Base-by-base conservation (phyloP, 371 early-diverging fungal species). In the Syncephalastrum racemosum region DNA sequence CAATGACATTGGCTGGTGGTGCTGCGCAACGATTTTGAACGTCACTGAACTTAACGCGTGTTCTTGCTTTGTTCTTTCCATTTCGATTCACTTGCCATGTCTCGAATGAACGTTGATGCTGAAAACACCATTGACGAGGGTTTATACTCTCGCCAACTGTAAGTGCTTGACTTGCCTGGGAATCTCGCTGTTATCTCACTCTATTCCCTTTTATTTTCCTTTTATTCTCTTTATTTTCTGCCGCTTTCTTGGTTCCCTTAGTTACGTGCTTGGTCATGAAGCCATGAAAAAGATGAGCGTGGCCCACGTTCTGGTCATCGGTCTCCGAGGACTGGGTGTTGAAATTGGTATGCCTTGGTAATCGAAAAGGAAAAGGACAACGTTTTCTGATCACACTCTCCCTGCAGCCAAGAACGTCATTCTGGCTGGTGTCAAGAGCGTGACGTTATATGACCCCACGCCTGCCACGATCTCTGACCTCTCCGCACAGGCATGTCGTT, bases 231-330 rank as follows among this genome's bases (percentile, higher is more conserved):
- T 49, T 7, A 1, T 40, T 61, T 46, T 23, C 0, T 44, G 7
- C 24, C 25, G 48, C 39, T 18, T 16, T 36, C 19, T 8, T 25
- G 20, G 15, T 41, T 16, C 49, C 56, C 47, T 53, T 50, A 98
- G 98, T 53, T 98, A 97, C 69, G 99, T 99, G 16, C 88, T 99
- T 56, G 99, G 99, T 24, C 95, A 95, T 71, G 99, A 99, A 58
- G 99, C 99, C 58, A 99, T 99, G 99, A 85, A 92, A 66, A 95
- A 94, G 77, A 99, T 99, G 99, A 88, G 94, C 70, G 73, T 77
- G 48, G 94, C 97, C 54, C 94, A 96, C 73, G 96, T 99, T 19
- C 84, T 99, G 40, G 89, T 99, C 52, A 82, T 99, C 41, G 99
- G 99, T 13, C 71, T 99, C 47, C 91, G 92, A 66, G 99, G 99